A percentile compares a stretch with the other conserved stretches of the same genome.
Conservation (phyloP, 768 basidiomycete species). For the Pulveroboletus sp. region DNA sequence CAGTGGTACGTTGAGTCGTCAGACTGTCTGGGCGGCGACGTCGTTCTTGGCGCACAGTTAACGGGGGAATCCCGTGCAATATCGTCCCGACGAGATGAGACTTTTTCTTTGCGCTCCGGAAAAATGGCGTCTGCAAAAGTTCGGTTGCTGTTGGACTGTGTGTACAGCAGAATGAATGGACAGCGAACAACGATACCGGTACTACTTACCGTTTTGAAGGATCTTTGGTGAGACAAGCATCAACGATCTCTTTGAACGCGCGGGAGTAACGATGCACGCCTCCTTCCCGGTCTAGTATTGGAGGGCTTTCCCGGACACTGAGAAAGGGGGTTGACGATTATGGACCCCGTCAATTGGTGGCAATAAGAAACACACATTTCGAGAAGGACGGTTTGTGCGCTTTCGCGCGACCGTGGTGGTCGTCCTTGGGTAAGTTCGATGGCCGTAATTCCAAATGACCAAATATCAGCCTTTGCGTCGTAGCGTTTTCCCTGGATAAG, state of each 20-base stretch:
- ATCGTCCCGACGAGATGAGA: slow-evolving; percentile 75
- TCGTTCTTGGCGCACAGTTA: slow-evolving; percentile 72
- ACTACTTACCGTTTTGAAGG: slow-evolving; percentile 62
- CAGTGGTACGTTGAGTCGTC: slow-evolving; percentile 50
- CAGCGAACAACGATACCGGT: background rate
- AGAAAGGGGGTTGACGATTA: background rate
- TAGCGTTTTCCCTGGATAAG: slow-evolving; percentile 83
- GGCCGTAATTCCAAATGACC: slow-evolving; percentile 96
- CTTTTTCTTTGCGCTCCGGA: slow-evolving; percentile 77
- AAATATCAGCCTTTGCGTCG: slow-evolving; percentile 88
- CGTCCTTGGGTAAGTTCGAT: slow-evolving; percentile 85
- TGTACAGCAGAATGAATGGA: background rate
- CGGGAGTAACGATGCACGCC: slow-evolving; percentile 76
- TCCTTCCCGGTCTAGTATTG: slow-evolving; percentile 69
- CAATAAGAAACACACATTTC: slow-evolving; percentile 53
- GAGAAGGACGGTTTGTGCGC: slow-evolving; percentile 69
- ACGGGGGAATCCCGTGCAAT: slow-evolving; percentile 70
- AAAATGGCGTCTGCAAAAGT: slow-evolving; percentile 76
- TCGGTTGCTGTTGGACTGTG: slow-evolving; percentile 72
- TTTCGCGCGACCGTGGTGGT: slow-evolving; percentile 78
- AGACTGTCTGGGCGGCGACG: slow-evolving; percentile 38
- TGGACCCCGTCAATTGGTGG: background rate
- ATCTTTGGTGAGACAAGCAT: slow-evolving; percentile 81
- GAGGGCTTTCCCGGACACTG: slow-evolving; percentile 76
- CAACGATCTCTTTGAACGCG: slow-evolving; percentile 80